These are phyloP conservation scores for Papilionanthe hybrid DNA, from an alignment of 116 monocot species.

Conservation along the genomic window DNA sequence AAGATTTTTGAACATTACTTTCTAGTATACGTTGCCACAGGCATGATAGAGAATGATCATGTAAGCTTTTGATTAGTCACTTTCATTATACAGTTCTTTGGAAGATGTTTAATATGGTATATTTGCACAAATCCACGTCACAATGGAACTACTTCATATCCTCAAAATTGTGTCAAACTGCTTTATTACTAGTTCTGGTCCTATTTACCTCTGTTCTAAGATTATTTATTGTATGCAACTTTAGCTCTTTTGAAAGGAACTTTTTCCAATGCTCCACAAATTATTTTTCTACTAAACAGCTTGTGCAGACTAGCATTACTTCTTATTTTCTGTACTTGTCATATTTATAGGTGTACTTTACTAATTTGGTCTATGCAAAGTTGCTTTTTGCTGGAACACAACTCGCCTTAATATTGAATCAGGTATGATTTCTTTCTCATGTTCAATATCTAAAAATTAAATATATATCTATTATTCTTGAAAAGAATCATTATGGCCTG, in stretches of 20 bases:
- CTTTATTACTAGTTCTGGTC: not conserved
- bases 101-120: not conserved
- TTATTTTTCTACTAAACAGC: not conserved
- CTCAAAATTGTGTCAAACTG: not conserved
- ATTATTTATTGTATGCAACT: not conserved
- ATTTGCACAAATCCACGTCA: not conserved
- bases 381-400: not conserved
- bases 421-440: conserved; percentile 6
- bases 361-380: conserved; percentile 2
- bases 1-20: too few relatives aligned
- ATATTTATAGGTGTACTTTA: not conserved
- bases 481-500: not conserved
- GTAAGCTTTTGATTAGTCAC: not conserved
- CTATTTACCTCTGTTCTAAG: not conserved
- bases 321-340: not conserved
- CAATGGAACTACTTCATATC: not conserved
- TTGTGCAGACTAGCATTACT: not conserved
- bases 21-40: not conserved
- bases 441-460: not conserved
- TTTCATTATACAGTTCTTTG: not conserved
- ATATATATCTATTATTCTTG: not conserved
- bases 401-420: not conserved
- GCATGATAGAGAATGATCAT: not conserved
- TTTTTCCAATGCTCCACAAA: not conserved
- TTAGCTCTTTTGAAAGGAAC: not conserved